Base-by-base conservation (phyloP, 2,329 filamentous ascomycete species). In the Botryotinia convoluta region DNA sequence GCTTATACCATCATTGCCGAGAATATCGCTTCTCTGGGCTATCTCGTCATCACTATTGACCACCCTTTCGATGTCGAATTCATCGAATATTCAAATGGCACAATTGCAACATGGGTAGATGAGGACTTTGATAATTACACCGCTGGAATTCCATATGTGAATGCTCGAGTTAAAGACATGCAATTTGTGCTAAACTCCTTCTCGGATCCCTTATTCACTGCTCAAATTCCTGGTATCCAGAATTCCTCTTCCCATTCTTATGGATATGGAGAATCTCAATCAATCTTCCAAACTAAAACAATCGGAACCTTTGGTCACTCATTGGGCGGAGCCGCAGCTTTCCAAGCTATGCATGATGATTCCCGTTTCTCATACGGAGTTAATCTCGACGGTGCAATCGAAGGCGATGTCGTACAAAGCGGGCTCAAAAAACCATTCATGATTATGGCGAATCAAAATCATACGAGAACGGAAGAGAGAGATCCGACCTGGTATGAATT, bases 301-400 rank as follows among this genome's bases (percentile, higher is more conserved):
- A 81, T 82, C 59, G 79, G 70, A 74, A 76, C 74, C 67, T 80
- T 68, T 29, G 83, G 83, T 2, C 80, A 82, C 35, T 82, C 81
- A 0, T 76, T 80, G 20, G 81, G 81, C 3, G 81, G 81, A 2
- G 81, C 82, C 7, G 76, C 81, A 6, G 77, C 82, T 0, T 82
- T 81, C 14, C 76, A 75, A 29, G 79, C 80, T 3, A 78, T 82
- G 74, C 74, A 79, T 6, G 61, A 73, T 20, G 82, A 83, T 45
- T 64, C 70, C 1, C 76, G 82, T 4, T 75, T 84, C 48, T 73
- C 77, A 1, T 82, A 79, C 4, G 83, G 82, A 3, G 74, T 84
- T 9, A 82, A 83, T 64, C 76, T 84, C 29, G 83, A 84, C 73
- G 83, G 83, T 3, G 68, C 73, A 4, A 77, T 83, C 60, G 81